Evolutionary conservation across 1,139 yeast genomes (phyloP), one percentile per base, ranked within the genome.

Genomic region (Blastobotrys arbuscula): DNA sequence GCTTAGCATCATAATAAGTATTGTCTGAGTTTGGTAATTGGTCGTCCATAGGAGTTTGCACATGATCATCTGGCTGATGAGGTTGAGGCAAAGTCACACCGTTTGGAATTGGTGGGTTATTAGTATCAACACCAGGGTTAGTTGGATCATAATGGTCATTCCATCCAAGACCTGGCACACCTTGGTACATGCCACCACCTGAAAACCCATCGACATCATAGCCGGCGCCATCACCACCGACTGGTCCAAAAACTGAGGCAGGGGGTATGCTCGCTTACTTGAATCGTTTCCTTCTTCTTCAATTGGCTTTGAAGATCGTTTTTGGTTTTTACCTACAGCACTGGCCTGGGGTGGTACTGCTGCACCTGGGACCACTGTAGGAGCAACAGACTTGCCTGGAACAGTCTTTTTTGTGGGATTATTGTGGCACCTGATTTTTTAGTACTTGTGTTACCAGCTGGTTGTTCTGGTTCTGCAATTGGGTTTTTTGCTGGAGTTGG

Each of bases 61-160:
- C 23, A 24, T 36, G 39, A 19, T 21, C n/a, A 19, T 36, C 39
- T n/a, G 39, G 39, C n/a, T 36, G 39, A n/a, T n/a, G 15, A 19
- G 39, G 39, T 36, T 36, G 39, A n/a, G 39, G 39, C 26, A 36
- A 19, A 13, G 3, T 18, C 10, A 36, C 39, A 24, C 39, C 39
- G 15, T 36, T 36, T 18, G 39, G 39, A n/a, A 39, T 39, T 39
- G 42, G 42, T 6, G 42, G 42, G 16, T 39, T 39, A 7, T 23
- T 10, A 13, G 42, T 19, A 23, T 39, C 23, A 13, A 39, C 33
- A 2, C 42, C 42, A 24, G 42, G 42, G 33, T 39, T 39, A 4
- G 42, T 23, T 12, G 42, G 42, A 21, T 39, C 42, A 26, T 39
- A 39, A 23, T 23, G 12, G 13, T 39, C 42, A 39, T 39, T 39